phyloP scores from a whole-genome alignment of 805 yeast species.

The Kodamaea neixiangensis region DNA sequence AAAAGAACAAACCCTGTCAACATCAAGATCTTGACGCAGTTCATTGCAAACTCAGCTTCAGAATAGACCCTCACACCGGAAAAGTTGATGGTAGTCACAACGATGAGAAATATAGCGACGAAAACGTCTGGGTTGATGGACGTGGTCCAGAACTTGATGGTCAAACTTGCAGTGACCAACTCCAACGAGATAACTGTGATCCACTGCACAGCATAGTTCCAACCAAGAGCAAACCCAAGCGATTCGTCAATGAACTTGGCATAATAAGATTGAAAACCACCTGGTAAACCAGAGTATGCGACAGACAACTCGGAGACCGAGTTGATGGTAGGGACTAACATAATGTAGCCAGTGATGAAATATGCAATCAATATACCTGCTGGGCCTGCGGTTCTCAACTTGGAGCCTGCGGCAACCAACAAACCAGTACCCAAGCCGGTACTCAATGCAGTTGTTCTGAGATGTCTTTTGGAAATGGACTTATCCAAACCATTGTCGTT shows the following conservation, averaged over 20 bases:
- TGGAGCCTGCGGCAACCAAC: constrained; percentile 31
- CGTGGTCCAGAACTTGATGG: constrained; percentile 29
- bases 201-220: constrained; percentile 40
- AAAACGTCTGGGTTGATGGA: constrained; percentile 21
- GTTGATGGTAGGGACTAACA: constrained; percentile 31
- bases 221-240: constrained; percentile 39
- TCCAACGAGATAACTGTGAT: constrained; percentile 28
- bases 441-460: constrained; percentile 30
- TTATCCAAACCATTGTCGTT: constrained; percentile 9
- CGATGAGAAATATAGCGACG: constrained; percentile 26
- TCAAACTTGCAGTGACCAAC: constrained; percentile 28
- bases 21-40: constrained; percentile 24
- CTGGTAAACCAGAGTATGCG: constrained; percentile 27
- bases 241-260: constrained; percentile 37
- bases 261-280: constrained; percentile 31
- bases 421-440: constrained; percentile 36
- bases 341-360: constrained; percentile 23
- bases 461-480: constrained; percentile 23
- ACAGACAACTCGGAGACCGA: constrained; percentile 30
- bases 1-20: constrained; percentile 30
- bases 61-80: constrained; percentile 31
- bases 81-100: constrained; percentile 24
- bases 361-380: constrained; percentile 25
- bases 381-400: constrained; percentile 28
- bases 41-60: constrained; percentile 33